Conservation (phyloP, 352 stramenopile genomes). For the Phytophthora pisi region DNA sequence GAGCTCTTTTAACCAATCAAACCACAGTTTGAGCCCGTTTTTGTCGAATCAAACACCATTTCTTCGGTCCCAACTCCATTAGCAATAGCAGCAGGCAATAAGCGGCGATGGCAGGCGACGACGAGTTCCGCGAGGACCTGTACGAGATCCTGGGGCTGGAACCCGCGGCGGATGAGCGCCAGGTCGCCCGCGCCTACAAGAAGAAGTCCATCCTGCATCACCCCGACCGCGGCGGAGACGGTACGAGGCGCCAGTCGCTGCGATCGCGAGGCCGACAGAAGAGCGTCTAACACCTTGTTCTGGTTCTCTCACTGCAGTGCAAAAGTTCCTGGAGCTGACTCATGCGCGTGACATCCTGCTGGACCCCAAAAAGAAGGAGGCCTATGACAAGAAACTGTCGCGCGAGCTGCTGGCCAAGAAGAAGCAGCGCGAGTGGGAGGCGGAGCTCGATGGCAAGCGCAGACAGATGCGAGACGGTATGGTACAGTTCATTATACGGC, state of each 20-base stretch:
- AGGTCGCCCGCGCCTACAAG: slow-evolving; percentile 83
- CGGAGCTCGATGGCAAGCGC: slow-evolving; percentile 60
- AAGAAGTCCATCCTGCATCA: slow-evolving; percentile 83
- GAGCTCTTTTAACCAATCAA: slow-evolving; percentile 24
- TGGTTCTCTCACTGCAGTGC: slow-evolving; percentile 43
- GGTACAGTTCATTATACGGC: not conserved
- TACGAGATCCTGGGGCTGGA: slow-evolving; percentile 84
- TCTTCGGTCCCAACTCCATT: not conserved
- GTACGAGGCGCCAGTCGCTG: slow-evolving; percentile 33
- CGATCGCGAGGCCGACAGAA: not conserved
- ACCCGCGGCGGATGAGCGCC: slow-evolving; percentile 60
- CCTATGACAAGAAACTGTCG: slow-evolving; percentile 84
- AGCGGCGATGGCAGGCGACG: slow-evolving; percentile 36
- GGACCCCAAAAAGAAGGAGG: slow-evolving; percentile 79
- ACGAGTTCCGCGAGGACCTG: slow-evolving; percentile 56
- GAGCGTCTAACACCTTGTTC: not conserved
- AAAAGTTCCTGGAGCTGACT: slow-evolving; percentile 85
- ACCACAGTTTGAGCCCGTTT: slow-evolving; percentile 7
- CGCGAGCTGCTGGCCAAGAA: slow-evolving; percentile 66
- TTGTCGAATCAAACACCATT: slow-evolving; percentile 27
- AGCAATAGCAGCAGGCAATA: not conserved
- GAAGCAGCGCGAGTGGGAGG: slow-evolving; percentile 70
- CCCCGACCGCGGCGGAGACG: slow-evolving; percentile 80
- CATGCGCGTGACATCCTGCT: slow-evolving; percentile 76
- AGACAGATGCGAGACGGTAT: slow-evolving; percentile 70